These are phyloP conservation scores for Echeveria elegans DNA, from an alignment of 164 flowering plant species.

Conservation along the genomic window DNA sequence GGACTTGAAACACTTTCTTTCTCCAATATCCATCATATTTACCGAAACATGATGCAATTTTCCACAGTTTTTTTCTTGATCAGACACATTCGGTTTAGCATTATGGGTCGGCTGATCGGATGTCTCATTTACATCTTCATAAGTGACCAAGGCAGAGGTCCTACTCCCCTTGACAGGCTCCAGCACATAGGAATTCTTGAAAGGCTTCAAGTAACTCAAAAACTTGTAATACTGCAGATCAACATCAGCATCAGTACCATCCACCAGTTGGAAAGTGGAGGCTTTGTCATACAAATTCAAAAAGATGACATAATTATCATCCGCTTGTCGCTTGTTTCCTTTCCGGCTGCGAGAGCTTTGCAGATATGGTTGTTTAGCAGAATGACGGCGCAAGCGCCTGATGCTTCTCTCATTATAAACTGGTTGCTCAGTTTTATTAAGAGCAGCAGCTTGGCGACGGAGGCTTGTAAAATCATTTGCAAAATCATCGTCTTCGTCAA, in stretches of 20 bases:
- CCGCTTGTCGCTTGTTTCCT: neutral
- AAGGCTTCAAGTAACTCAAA: neutral
- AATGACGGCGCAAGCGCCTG: neutral
- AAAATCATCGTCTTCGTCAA: neutral
- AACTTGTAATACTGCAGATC: constrained; percentile 10
- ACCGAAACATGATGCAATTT: neutral
- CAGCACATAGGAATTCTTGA: neutral
- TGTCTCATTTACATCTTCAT: neutral
- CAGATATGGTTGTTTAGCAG: neutral
- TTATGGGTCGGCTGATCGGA: neutral
- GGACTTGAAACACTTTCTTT: neutral
- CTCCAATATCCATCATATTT: neutral
- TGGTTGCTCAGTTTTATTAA: neutral
- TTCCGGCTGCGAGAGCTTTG: neutral
- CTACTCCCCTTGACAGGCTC: neutral
- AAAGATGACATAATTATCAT: neutral
- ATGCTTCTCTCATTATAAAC: neutral
- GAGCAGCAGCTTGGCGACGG: neutral
- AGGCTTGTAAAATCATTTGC: neutral
- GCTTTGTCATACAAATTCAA: neutral
- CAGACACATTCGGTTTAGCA: neutral
- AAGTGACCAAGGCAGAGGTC: neutral
- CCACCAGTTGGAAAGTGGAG: neutral
- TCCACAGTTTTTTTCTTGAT: neutral
- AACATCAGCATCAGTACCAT: neutral